Evolutionary conservation across 2,329 filamentous ascomycete genomes (phyloP), one percentile per base, ranked within the genome.

Genomic region (Cladosporium sp.): DNA sequence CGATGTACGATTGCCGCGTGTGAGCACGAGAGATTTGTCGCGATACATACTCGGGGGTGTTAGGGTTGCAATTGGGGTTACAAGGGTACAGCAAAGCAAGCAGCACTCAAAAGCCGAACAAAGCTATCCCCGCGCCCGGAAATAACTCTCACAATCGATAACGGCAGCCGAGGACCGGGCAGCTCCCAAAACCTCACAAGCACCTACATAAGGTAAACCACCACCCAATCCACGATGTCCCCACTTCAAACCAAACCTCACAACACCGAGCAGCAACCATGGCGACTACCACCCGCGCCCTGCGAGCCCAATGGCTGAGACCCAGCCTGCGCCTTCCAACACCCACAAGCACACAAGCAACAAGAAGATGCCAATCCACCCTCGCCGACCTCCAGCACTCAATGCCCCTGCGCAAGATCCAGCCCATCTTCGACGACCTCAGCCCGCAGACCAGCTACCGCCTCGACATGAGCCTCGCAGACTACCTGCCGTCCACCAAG

Each of bases 391-490:
- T 77, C 45, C 67, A 72, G 55, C 60, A 66, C 48, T 67, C 70
- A 44, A 70, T 83, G 65, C 75, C 72, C 38, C 63, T 70, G 35
- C 77, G 79, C 56, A 68, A 66, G 45, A 71, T 79, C 43, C 74
- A 74, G 1, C 66, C 75, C 43, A 70, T 75, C 52, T 75, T 76
- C 63, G 81, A 84, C 60, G 77, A 80, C 61, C 69, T 86, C 55
- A 76, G 78, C 33, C 80, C 83, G 0, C 83, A 79, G 52, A 78
- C 76, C 28, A 85, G 83, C 0, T 75, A 84, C 68, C 81, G 88
- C 43, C 78, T 95, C 43, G 75, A 77, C 58, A 72, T 82, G 31
- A 78, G 83, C 8, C 77, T 92, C 1, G 65, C 70, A 44, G 80
- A 82, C 59, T 75, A 82, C 50, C 63, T 86, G 9, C 74, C 73